phyloP scores from a whole-genome alignment of 2,329 filamentous ascomycete species.

The Penicillium psychrosexuale region DNA sequence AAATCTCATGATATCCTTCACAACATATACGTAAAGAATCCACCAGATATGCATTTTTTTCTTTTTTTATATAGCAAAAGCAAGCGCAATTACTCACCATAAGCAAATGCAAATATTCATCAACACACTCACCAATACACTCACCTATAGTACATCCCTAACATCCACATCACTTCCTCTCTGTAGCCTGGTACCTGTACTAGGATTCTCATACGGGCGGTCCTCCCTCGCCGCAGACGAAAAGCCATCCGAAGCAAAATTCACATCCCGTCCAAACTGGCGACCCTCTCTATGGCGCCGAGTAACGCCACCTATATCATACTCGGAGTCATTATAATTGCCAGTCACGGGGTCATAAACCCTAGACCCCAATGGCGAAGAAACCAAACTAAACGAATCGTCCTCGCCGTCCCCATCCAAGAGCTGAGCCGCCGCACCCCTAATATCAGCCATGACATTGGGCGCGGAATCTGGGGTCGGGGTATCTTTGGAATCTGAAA shows the following conservation, averaged over 20 bases:
- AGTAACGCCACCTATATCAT: slow-evolving; percentile 11
- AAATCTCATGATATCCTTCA: background rate
- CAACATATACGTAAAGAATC: background rate
- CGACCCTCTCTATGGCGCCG: slow-evolving; percentile 14
- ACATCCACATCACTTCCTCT: slow-evolving; percentile 19
- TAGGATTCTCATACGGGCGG: slow-evolving; percentile 20
- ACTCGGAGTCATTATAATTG: slow-evolving; percentile 20
- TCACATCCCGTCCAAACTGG: slow-evolving; percentile 8
- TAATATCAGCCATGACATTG: slow-evolving; percentile 4
- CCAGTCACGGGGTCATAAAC: slow-evolving; percentile 16
- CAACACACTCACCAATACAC: background rate
- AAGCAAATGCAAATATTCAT: background rate
- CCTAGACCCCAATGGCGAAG: slow-evolving; percentile 11
- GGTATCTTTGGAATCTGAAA: slow-evolving; percentile 3
- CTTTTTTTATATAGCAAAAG: background rate
- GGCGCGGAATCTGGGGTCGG: background rate
- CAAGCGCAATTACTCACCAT: background rate
- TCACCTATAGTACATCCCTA: slow-evolving; percentile 6
- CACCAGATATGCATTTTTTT: background rate
- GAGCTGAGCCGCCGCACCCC: slow-evolving; percentile 3
- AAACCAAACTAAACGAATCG: slow-evolving; percentile 9
- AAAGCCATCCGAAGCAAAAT: slow-evolving; percentile 9
- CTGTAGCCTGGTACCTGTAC: slow-evolving; percentile 16
- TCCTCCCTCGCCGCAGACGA: slow-evolving; percentile 7
- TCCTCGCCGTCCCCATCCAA: slow-evolving; percentile 11